Conservation (phyloP, 2,329 filamentous ascomycete species). For the Sarocladiaceae sp. region DNA sequence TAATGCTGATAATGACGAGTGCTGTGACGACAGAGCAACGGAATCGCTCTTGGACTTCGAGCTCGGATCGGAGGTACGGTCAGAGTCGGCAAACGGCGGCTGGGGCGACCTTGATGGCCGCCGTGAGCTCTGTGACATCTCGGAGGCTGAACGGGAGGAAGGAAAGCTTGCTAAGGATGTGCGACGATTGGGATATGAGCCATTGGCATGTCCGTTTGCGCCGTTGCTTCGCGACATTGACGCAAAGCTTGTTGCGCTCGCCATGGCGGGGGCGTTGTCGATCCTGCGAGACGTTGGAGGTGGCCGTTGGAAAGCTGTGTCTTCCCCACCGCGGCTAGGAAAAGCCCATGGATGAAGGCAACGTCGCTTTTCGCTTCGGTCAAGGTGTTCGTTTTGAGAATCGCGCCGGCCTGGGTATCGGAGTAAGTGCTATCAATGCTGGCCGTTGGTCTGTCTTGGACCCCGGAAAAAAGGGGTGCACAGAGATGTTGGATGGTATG, state of each 20-base stretch:
- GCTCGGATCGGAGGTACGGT: slow-evolving; percentile 56
- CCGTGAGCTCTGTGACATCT: slow-evolving; percentile 47
- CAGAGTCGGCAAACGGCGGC: slow-evolving; percentile 44
- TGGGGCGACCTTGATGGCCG: slow-evolving; percentile 54
- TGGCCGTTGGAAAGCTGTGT: slow-evolving; percentile 6
- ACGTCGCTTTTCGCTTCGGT: background rate
- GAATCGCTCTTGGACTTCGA: slow-evolving; percentile 58
- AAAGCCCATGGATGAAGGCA: background rate
- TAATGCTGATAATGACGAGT: slow-evolving; percentile 52
- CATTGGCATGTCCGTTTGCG: slow-evolving; percentile 26
- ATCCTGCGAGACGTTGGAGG: background rate
- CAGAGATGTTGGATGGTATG: background rate
- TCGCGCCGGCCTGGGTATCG: background rate
- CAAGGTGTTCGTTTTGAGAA: background rate
- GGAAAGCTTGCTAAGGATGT: slow-evolving; percentile 64
- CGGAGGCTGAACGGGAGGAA: slow-evolving; percentile 52
- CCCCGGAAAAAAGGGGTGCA: slow-evolving; percentile 5
- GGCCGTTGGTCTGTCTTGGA: background rate
- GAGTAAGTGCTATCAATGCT: background rate
- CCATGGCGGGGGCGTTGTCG: slow-evolving; percentile 18
- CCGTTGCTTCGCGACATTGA: slow-evolving; percentile 35
- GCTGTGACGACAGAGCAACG: slow-evolving; percentile 55
- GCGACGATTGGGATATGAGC: slow-evolving; percentile 29
- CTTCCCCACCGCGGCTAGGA: slow-evolving; percentile 4
- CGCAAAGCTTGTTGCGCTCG: slow-evolving; percentile 39